phyloP scores from a whole-genome alignment of 192 early-diverging fungal species.

The Coemansia sp. region DNA sequence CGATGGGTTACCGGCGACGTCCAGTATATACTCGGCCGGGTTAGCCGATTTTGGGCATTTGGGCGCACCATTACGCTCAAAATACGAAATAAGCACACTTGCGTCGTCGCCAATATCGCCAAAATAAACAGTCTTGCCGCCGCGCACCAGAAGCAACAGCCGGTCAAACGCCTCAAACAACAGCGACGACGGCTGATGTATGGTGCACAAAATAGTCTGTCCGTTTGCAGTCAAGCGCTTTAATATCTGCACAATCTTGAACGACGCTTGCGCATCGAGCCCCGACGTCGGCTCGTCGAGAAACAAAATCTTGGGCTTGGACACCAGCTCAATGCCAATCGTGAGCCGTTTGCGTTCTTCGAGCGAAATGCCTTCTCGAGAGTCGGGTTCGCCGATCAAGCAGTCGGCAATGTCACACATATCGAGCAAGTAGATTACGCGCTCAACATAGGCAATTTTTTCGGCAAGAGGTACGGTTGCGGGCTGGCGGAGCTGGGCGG shows the following conservation, averaged over 20 bases:
- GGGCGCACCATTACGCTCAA: constrained; percentile 73
- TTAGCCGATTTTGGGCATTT: constrained; percentile 67
- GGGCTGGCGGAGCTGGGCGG: constrained; percentile 63
- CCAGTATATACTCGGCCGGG: constrained; percentile 84
- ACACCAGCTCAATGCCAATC: constrained; percentile 74
- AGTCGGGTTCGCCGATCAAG: constrained; percentile 63
- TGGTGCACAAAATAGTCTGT: constrained; percentile 68
- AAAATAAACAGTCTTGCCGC: constrained; percentile 77
- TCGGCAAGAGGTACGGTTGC: constrained; percentile 57
- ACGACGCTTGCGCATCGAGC: constrained; percentile 66
- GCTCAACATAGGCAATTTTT: constrained; percentile 64
- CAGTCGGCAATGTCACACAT: constrained; percentile 67
- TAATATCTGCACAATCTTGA: constrained; percentile 68
- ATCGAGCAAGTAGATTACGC: constrained; percentile 68
- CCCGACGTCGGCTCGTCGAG: constrained; percentile 84
- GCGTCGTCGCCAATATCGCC: constrained; percentile 75
- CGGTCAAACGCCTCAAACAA: constrained; percentile 79
- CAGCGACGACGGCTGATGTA: constrained; percentile 74
- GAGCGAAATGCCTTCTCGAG: constrained; percentile 68
- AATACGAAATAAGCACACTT: constrained; percentile 66
- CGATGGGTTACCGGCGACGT: constrained; percentile 65
- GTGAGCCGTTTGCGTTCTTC: constrained; percentile 79
- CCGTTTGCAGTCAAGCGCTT: constrained; percentile 59
- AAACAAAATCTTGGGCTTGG: constrained; percentile 70
- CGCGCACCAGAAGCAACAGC: constrained; percentile 67